phyloP scores from a whole-genome alignment of 2,329 filamentous ascomycete species.

The Botrytis medusae region DNA sequence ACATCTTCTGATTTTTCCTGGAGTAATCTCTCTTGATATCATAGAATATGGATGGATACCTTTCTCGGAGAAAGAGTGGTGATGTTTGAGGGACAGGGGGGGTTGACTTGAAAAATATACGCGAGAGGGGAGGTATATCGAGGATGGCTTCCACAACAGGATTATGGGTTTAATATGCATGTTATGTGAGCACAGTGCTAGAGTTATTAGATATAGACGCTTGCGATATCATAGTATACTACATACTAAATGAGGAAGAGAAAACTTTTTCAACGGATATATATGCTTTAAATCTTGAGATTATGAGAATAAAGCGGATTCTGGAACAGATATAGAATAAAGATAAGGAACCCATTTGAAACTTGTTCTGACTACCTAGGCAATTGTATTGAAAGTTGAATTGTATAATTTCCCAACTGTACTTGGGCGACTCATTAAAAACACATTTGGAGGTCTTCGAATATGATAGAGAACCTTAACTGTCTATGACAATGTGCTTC shows the following conservation, averaged over 20 bases:
- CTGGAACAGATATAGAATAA: background rate
- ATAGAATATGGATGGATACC: too few species aligned
- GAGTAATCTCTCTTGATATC: background rate
- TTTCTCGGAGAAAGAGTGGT: background rate
- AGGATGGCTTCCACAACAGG: too few species aligned
- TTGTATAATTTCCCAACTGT: background rate
- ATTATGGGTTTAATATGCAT: background rate
- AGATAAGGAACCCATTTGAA: background rate
- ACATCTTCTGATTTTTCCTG: background rate
- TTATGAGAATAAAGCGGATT: background rate
- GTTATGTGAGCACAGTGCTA: background rate
- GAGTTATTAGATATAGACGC: background rate
- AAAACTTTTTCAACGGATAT: background rate
- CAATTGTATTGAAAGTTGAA: background rate
- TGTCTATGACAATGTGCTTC: too few species aligned
- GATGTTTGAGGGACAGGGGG: too few species aligned
- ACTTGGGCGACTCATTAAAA: background rate
- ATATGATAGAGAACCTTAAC: background rate
- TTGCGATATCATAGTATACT: background rate
- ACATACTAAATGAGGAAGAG: too few species aligned
- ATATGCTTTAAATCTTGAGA: background rate
- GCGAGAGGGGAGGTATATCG: background rate
- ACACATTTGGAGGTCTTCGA: too few species aligned
- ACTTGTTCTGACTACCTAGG: background rate
- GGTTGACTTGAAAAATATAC: background rate